These are phyloP conservation scores for Fomitopsis pinicola DNA, from an alignment of 1,284 basidiomycete genomes.

Conservation along the genomic window DNA sequence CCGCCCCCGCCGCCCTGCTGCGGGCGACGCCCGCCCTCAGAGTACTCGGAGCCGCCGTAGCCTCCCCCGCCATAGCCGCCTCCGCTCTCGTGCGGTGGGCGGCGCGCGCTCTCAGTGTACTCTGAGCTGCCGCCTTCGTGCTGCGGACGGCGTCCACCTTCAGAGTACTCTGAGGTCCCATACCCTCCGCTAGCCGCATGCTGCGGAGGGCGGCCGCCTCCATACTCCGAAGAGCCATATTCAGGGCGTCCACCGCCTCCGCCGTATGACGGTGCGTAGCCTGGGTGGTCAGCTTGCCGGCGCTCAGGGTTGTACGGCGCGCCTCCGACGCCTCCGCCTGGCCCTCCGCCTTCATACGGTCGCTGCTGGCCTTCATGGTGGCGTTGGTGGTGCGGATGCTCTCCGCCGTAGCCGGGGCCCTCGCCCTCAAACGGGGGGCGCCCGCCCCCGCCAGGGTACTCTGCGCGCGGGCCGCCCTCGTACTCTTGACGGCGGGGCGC, in stretches of 20 bases:
- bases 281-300: neutral
- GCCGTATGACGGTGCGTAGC: neutral
- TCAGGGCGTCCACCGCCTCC: neutral
- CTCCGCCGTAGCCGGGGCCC: neutral
- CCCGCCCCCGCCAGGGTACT: neutral
- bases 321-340: neutral
- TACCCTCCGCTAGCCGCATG: neutral
- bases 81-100: neutral
- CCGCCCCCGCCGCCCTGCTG: neutral
- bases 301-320: neutral
- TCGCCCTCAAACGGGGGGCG: conserved; percentile 1
- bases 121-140: neutral
- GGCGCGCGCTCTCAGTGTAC: neutral
- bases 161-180: neutral
- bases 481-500: neutral
- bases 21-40: neutral
- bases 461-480: neutral
- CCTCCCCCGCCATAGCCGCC: neutral
- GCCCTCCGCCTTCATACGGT: neutral
- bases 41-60: neutral
- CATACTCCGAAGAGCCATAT: neutral
- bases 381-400: neutral
- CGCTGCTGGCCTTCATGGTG: neutral
- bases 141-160: neutral
- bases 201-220: neutral